phyloP scores from a whole-genome alignment of 2,329 filamentous ascomycete genomes.

The Magnaporthiopsis incrustans region DNA sequence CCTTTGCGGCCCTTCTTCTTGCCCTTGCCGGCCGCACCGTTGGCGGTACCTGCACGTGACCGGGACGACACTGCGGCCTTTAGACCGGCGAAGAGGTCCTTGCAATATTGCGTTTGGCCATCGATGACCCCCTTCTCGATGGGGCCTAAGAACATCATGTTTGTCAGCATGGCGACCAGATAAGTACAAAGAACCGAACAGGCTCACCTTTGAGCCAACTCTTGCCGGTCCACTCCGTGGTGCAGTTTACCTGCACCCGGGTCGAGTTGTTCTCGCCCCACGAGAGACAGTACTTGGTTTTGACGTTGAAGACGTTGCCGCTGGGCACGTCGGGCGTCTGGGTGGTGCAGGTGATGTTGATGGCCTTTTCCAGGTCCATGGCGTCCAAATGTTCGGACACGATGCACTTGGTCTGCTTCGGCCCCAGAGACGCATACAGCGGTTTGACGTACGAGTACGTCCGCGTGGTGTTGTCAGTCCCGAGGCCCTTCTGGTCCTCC shows the following conservation, averaged over 20 bases:
- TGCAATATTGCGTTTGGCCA: slow-evolving; percentile 76
- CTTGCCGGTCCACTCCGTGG: slow-evolving; percentile 93
- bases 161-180: slow-evolving; percentile 7
- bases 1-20: slow-evolving; percentile 54
- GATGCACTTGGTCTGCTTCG: slow-evolving; percentile 90
- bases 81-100: slow-evolving; percentile 67
- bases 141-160: slow-evolving; percentile 49
- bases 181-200: neutral
- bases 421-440: slow-evolving; percentile 73
- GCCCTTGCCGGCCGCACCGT: slow-evolving; percentile 39
- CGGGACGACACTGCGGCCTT: slow-evolving; percentile 65
- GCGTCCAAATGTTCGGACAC: slow-evolving; percentile 77
- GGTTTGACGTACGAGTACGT: slow-evolving; percentile 89
- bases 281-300: slow-evolving; percentile 89
- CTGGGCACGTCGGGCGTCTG: slow-evolving; percentile 93
- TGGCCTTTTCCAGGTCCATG: slow-evolving; percentile 78
- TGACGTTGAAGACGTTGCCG: slow-evolving; percentile 83
- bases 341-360: slow-evolving; percentile 74
- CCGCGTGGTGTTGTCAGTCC: slow-evolving; percentile 65
- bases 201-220: slow-evolving; percentile 88
- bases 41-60: slow-evolving; percentile 39
- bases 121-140: slow-evolving; percentile 95
- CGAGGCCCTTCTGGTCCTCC: slow-evolving; percentile 74
- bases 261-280: slow-evolving; percentile 88
- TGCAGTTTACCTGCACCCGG: slow-evolving; percentile 77